Percentiles rank a stretch among this genome's conserved stretches.
These are phyloP conservation scores for Lipomyces lipofer DNA, from an alignment of 805 yeast genomes.

Conservation along the genomic window DNA sequence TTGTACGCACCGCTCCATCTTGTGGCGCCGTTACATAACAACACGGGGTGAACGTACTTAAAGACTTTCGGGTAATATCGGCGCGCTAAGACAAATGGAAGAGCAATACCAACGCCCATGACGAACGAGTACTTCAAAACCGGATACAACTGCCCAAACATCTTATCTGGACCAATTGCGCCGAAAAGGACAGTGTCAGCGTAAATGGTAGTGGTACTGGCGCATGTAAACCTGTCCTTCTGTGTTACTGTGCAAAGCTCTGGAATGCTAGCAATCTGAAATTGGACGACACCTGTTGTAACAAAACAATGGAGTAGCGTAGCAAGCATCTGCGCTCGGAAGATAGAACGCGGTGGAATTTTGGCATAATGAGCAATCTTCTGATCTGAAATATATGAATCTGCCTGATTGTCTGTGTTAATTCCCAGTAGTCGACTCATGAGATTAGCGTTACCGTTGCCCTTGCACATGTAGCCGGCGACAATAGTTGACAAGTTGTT, in stretches of 20 bases:
- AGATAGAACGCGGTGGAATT: slow-evolving; percentile 52
- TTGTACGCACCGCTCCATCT: slow-evolving; percentile 17
- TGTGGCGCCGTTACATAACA: slow-evolving; percentile 12
- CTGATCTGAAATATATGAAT: slow-evolving; percentile 41
- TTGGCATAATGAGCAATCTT: slow-evolving; percentile 56
- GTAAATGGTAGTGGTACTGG: slow-evolving; percentile 50
- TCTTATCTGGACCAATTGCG: slow-evolving; percentile 60
- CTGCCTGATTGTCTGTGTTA: slow-evolving; percentile 50
- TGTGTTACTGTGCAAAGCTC: slow-evolving; percentile 49
- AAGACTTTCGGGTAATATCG: slow-evolving; percentile 1
- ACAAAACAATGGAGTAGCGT: slow-evolving; percentile 55
- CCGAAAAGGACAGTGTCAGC: slow-evolving; percentile 66
- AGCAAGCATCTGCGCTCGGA: slow-evolving; percentile 54
- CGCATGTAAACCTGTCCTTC: slow-evolving; percentile 50
- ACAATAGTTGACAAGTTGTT: slow-evolving; percentile 64
- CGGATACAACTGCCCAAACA: slow-evolving; percentile 46
- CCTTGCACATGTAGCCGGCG: slow-evolving; percentile 65
- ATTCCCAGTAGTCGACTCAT: slow-evolving; percentile 42
- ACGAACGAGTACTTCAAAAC: slow-evolving; percentile 25
- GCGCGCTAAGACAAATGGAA: slow-evolving; percentile 19
- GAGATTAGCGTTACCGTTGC: slow-evolving; percentile 58
- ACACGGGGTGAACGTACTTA: slow-evolving; percentile 12
- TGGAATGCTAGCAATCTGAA: slow-evolving; percentile 43
- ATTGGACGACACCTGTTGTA: slow-evolving; percentile 47
- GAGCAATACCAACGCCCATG: slow-evolving; percentile 20